These are phyloP conservation scores for Sarocladium kiliense DNA, from an alignment of 2,329 filamentous ascomycete genomes.

Conservation along the genomic window DNA sequence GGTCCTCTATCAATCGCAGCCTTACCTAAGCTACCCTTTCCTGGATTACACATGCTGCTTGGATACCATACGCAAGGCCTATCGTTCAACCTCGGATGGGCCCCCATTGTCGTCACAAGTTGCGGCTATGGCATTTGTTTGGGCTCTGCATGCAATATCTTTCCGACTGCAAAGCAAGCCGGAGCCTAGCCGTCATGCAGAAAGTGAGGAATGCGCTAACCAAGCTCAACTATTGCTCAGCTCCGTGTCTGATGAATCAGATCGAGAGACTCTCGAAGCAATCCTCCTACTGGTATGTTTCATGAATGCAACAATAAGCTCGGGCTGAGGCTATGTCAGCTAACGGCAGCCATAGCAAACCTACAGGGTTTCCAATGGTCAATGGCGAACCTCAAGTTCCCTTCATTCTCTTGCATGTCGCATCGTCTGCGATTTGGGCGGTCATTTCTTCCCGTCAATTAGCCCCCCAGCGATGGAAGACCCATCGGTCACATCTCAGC, in stretches of 20 bases:
- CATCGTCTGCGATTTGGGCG: slow-evolving; percentile 43
- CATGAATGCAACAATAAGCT: background rate
- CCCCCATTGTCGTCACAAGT: slow-evolving; percentile 16
- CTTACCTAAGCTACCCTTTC: too few relatives aligned
- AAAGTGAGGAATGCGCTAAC: background rate
- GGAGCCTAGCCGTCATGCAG: slow-evolving; percentile 8
- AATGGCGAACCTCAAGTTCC: slow-evolving; percentile 38
- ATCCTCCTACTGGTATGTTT: background rate
- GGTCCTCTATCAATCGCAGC: too few relatives aligned
- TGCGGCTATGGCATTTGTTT: slow-evolving; percentile 39
- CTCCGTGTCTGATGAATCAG: background rate
- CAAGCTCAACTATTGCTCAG: background rate
- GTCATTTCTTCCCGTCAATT: slow-evolving; percentile 22
- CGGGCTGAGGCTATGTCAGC: slow-evolving; percentile 24
- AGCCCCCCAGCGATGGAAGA: background rate
- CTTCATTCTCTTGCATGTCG: slow-evolving; percentile 40
- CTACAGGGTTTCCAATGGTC: slow-evolving; percentile 39
- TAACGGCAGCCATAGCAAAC: slow-evolving; percentile 25
- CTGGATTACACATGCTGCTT: too few relatives aligned
- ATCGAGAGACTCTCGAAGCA: background rate
- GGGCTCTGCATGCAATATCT: slow-evolving; percentile 31
- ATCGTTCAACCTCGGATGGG: slow-evolving; percentile 21
- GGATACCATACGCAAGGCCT: slow-evolving; percentile 39
- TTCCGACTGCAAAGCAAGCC: too few relatives aligned
- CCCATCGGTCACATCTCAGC: slow-evolving; percentile 15